phyloP scores from a whole-genome alignment of 306 rosid genomes.

The Benincasa hispida region DNA sequence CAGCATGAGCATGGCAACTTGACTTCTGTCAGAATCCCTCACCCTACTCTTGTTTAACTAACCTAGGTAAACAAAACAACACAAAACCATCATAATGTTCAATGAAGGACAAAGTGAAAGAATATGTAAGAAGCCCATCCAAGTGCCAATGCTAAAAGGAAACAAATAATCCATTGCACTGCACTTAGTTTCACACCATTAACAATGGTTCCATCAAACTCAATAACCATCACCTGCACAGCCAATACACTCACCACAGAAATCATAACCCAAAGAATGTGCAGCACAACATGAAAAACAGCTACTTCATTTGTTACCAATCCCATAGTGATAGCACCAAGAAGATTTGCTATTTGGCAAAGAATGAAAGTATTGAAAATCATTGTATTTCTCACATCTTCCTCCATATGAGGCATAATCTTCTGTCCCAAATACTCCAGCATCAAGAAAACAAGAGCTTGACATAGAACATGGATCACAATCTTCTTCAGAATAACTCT shows the following conservation, averaged over 20 bases:
- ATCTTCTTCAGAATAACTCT: constrained; percentile 19
- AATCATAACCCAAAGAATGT: constrained; percentile 20
- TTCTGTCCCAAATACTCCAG: constrained; percentile 22
- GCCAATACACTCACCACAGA: constrained; percentile 21
- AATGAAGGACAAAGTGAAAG: neutral
- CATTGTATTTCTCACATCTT: constrained; percentile 26
- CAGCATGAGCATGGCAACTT: too few species aligned
- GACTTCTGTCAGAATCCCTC: too few species aligned
- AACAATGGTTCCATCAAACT: constrained; percentile 19
- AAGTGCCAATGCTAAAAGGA: constrained; percentile 22
- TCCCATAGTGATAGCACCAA: constrained; percentile 22
- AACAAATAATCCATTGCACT: constrained; percentile 32
- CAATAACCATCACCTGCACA: constrained; percentile 31
- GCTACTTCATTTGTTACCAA: constrained; percentile 13
- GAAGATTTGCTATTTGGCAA: constrained; percentile 40
- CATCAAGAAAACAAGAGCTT: constrained; percentile 22
- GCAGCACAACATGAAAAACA: constrained; percentile 13
- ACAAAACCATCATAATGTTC: neutral
- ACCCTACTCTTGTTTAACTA: too few species aligned
- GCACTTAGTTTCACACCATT: constrained; percentile 26
- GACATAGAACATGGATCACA: constrained; percentile 36
- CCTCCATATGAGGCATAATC: neutral
- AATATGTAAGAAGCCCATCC: constrained; percentile 5
- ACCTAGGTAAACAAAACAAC: too few species aligned
- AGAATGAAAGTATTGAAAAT: constrained; percentile 40